Evolutionary conservation across 2,329 filamentous ascomycete species (phyloP).

Genomic region (Monilinia laxa): DNA sequence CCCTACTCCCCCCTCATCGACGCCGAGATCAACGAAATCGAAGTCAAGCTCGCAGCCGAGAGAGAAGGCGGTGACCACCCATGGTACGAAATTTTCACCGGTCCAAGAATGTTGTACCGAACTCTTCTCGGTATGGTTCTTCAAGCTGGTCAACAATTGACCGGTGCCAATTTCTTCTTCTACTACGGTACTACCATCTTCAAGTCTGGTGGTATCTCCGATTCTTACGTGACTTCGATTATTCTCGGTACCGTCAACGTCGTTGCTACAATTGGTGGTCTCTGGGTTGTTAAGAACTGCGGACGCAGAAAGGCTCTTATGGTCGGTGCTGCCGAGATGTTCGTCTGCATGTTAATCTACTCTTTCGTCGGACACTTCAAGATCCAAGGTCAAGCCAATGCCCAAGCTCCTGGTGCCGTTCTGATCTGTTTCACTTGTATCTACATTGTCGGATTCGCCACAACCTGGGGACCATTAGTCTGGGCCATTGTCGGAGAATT

Average conservation of each 20-base stretch:
- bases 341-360: conserved; percentile 58
- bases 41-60: conserved; percentile 53
- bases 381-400: conserved; percentile 45
- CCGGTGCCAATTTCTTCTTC: conserved; percentile 68
- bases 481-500: conserved; percentile 67
- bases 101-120: conserved; percentile 64
- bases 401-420: conserved; percentile 53
- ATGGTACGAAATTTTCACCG: conserved; percentile 64
- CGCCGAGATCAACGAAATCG: conserved; percentile 53
- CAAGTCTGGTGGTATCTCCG: conserved; percentile 59
- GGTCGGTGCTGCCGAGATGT: conserved; percentile 61
- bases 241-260: conserved; percentile 69
- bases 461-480: conserved; percentile 68
- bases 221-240: conserved; percentile 67
- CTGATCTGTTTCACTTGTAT: conserved; percentile 69
- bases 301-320: conserved; percentile 65
- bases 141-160: conserved; percentile 66
- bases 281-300: conserved; percentile 64
- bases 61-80: conserved; percentile 36
- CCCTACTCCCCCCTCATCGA: conserved; percentile 45
- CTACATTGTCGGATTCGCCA: conserved; percentile 63
- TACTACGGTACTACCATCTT: conserved; percentile 67
- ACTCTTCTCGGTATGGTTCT: conserved; percentile 61
- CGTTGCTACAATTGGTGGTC: conserved; percentile 61
- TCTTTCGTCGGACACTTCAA: conserved; percentile 52